These are phyloP conservation scores for Chloropicon primus DNA, from an alignment of 139 green algal genomes.

Conservation along the genomic window DNA sequence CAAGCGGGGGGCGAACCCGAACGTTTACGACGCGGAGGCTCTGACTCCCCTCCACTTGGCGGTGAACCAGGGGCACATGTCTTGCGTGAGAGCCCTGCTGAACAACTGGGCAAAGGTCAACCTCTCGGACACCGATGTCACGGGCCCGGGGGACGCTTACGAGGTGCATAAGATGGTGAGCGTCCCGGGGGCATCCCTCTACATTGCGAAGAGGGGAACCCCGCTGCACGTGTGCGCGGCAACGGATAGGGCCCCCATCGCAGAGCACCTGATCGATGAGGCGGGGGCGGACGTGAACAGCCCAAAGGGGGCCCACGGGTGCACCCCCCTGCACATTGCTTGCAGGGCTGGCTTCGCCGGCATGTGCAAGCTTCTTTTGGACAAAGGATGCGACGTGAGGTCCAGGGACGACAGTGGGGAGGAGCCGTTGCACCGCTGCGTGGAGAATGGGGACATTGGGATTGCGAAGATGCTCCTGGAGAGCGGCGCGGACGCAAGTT, in stretches of 20 bases:
- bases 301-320: not conserved
- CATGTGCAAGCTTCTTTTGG: not conserved
- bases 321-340: conserved; percentile 10
- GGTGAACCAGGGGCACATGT: conserved; percentile 8
- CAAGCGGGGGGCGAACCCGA: conserved; percentile 4
- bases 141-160: not conserved
- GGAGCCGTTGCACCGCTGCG: not conserved
- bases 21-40: conserved; percentile 4
- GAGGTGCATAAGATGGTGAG: not conserved
- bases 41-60: conserved; percentile 13
- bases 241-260: not conserved
- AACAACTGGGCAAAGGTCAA: conserved; percentile 10
- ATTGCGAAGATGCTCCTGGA: not conserved
- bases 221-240: not conserved
- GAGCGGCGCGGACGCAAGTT: not conserved
- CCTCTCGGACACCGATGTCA: not conserved
- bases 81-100: not conserved
- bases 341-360: not conserved
- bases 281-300: not conserved
- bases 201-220: not conserved
- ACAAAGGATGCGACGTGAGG: not conserved
- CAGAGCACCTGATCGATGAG: not conserved
- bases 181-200: not conserved
- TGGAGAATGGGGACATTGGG: not conserved
- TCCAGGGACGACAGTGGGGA: not conserved